Percentiles rank a stretch among this genome's conserved stretches.
phyloP scores from a whole-genome alignment of 176 grass and related monocot species.

The Luzula sylvatica region DNA sequence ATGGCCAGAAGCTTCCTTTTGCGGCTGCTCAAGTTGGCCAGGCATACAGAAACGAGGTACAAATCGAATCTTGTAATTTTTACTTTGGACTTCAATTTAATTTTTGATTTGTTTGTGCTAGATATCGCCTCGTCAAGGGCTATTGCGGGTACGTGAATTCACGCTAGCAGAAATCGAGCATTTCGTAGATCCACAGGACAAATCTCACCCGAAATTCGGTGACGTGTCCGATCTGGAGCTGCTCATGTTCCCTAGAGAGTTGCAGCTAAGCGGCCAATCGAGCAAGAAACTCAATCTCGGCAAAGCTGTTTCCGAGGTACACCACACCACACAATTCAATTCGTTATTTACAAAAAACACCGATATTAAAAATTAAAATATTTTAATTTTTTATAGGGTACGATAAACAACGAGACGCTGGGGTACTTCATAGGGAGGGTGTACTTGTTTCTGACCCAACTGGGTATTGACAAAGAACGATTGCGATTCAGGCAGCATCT shows the following conservation, averaged over 20 bases:
- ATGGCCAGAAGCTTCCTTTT: conserved; percentile 79
- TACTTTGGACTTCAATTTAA: neutral
- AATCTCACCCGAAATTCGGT: conserved; percentile 84
- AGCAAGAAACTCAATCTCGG: conserved; percentile 34
- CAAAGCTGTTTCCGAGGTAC: conserved; percentile 60
- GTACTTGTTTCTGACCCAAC: conserved; percentile 68
- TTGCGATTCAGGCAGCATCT: conserved; percentile 81
- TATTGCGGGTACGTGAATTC: conserved; percentile 86
- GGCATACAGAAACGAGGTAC: conserved; percentile 86
- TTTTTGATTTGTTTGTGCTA: conserved; percentile 24
- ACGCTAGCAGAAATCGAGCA: conserved; percentile 93
- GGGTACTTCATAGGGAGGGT: conserved; percentile 91
- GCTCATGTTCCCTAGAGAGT: conserved; percentile 81
- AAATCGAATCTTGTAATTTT: neutral
- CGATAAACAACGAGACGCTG: conserved; percentile 89
- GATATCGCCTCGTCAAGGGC: conserved; percentile 95
- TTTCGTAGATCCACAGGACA: conserved; percentile 95
- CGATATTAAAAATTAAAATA: neutral
- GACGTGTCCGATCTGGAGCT: conserved; percentile 68
- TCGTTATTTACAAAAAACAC: neutral
- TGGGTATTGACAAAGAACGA: conserved; percentile 86
- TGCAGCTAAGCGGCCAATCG: conserved; percentile 50
- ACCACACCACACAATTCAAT: too few species aligned
- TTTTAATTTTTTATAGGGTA: conserved; percentile 37
- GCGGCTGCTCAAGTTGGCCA: conserved; percentile 88